Percentiles rank a stretch among this genome's conserved stretches.
Conservation (phyloP, 2,329 filamentous ascomycete genomes). For the Purpureocillium lavendulum region DNA sequence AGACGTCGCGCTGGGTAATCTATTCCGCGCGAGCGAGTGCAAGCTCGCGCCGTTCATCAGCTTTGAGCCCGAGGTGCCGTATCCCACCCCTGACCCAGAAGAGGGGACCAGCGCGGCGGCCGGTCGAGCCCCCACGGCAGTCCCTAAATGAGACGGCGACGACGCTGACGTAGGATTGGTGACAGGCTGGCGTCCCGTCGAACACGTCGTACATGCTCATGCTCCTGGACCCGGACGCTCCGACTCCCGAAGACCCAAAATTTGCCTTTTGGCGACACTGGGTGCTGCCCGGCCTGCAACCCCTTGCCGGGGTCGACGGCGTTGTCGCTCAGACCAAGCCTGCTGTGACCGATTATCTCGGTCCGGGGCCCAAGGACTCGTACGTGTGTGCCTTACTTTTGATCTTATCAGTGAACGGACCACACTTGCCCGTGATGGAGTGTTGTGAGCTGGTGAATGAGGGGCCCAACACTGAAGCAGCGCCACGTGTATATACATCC, state of each 20-base stretch:
- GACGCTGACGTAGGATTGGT: too few species aligned
- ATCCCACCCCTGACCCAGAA: too few species aligned
- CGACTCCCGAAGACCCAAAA: conserved; percentile 44
- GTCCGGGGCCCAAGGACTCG: conserved; percentile 37
- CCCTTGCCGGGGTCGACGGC: conserved; percentile 13
- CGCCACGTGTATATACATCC: too few species aligned
- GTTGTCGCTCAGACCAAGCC: conserved; percentile 19
- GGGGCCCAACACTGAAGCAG: too few species aligned
- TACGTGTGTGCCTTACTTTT: conserved; percentile 17
- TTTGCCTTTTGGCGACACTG: conserved; percentile 49
- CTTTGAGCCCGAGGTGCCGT: conserved; percentile 25
- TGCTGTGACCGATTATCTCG: conserved; percentile 32
- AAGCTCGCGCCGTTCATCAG: conserved; percentile 25
- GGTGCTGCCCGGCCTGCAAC: conserved; percentile 34
- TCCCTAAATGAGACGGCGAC: too few species aligned
- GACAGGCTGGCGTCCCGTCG: conserved; percentile 15
- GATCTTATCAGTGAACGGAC: too few species aligned
- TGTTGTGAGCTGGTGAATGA: too few species aligned
- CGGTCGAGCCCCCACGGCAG: too few species aligned
- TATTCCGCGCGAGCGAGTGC: conserved; percentile 30
- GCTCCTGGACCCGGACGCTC: conserved; percentile 45
- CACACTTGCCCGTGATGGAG: too few species aligned
- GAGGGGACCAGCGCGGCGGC: too few species aligned
- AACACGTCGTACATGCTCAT: conserved; percentile 34
- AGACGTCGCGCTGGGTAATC: conserved; percentile 24